Evolutionary conservation across 345 rosid genomes (phyloP), one percentile per base, ranked within the genome.

Genomic region (Citrus sp.): DNA sequence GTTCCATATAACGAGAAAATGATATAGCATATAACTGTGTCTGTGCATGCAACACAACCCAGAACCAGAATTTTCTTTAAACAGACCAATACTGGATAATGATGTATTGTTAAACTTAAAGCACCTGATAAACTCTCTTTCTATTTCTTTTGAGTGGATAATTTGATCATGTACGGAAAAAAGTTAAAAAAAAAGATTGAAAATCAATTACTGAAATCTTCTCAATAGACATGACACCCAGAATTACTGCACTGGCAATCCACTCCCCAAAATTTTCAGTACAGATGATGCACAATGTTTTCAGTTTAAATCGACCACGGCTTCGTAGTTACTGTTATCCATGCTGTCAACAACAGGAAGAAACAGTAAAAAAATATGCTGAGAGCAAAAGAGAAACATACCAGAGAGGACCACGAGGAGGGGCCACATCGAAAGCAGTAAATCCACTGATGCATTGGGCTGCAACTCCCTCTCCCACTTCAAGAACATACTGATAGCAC

Each of bases 321-420:
- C 51, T 13, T 46, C 51, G 13, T 42, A 42, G 16, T 46, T 46
- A 46, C 18, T 13, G 51, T 46, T 46, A 46, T 0, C 51, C 51
- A 46, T 13, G 18, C 51, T 46, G 51, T 46, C 51, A 46, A 46
- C 65, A 61, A 64, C 3, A 12, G 54, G 12, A 65, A 3, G 24
- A 73, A 4, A 40, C 42, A 60, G 6, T 16, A 30, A 21, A 19
- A 65, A 59, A 18, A 38, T 6, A 70, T 24, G 40, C 19, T 49
- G 12, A 5, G 63, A 37, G 37, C 58, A 75, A 67, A 24, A 10
- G 51, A 18, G 67, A 13, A 60, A 67, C 8, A 22, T 89, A 89
- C 92, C 89, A 86, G 76, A 89, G 92, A 22, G 89, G 90, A 37
- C 92, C 92, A 37, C 87, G 90, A 64, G 92, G 92, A 0, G 90